Conservation (phyloP, 805 yeast genomes). For the Wickerhamomyces pijperi region DNA sequence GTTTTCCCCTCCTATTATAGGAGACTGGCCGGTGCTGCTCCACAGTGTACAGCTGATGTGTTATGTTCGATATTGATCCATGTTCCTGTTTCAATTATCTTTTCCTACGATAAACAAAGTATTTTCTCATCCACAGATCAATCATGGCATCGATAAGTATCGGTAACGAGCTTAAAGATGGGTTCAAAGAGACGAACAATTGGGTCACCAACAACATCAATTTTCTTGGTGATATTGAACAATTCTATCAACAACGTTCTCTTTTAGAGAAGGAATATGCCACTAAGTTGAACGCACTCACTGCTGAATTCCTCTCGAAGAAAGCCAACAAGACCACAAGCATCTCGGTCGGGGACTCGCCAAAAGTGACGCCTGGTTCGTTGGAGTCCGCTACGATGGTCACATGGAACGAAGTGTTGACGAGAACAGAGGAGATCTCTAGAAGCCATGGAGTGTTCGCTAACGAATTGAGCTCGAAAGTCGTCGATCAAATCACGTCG, state of each 20-base stretch:
- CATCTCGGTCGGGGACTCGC: conserved; percentile 83
- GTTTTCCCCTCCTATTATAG: too few relatives aligned
- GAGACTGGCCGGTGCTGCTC: not conserved
- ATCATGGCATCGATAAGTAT: conserved; percentile 19
- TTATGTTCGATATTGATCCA: too few relatives aligned
- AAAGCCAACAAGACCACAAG: conserved; percentile 59
- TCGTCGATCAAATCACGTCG: conserved; percentile 49
- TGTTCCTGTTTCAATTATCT: too few relatives aligned
- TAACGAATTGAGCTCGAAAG: conserved; percentile 44
- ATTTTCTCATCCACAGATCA: too few relatives aligned
- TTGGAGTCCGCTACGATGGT: conserved; percentile 79
- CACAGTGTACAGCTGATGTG: too few relatives aligned
- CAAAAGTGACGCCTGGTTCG: conserved; percentile 90
- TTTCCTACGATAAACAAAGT: too few relatives aligned
- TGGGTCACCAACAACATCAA: conserved; percentile 70
- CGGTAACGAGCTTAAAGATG: conserved; percentile 72
- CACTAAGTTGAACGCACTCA: conserved; percentile 47
- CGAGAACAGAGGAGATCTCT: conserved; percentile 74
- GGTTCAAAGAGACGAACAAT: conserved; percentile 61
- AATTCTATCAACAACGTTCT: conserved; percentile 77
- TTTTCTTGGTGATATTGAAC: conserved; percentile 72
- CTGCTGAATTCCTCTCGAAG: conserved; percentile 60
- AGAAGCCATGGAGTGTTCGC: conserved; percentile 52
- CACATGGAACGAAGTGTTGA: conserved; percentile 80
- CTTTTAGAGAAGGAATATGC: conserved; percentile 77